These are phyloP conservation scores for Mortierella sp. DNA, from an alignment of 371 early-diverging fungal species.

Conservation along the genomic window DNA sequence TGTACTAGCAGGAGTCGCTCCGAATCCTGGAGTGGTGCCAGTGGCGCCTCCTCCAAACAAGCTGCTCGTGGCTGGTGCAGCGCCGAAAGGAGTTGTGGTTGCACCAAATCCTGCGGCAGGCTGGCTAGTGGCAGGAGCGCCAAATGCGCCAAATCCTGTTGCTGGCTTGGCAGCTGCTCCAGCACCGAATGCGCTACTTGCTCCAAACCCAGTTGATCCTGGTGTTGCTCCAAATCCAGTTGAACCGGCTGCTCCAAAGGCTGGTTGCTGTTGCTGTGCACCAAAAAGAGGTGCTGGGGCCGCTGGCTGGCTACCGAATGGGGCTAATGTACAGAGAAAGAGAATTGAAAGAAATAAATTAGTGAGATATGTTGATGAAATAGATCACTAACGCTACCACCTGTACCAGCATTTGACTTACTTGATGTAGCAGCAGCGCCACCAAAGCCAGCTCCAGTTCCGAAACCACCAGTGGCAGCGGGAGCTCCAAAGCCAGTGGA, in stretches of 20 bases:
- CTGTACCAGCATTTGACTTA: conserved; percentile 33
- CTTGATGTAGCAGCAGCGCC: conserved; percentile 48
- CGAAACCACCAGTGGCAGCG: conserved; percentile 45
- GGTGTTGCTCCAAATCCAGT: conserved; percentile 54
- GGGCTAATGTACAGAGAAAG: conserved; percentile 29
- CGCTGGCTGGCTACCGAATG: conserved; percentile 37
- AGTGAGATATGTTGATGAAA: neutral
- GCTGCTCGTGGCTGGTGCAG: conserved; percentile 40
- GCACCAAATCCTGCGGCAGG: conserved; percentile 60
- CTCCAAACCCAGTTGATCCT: conserved; percentile 51
- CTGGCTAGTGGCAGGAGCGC: conserved; percentile 59
- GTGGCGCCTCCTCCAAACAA: conserved; percentile 69
- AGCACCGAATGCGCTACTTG: conserved; percentile 57
- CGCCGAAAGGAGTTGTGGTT: conserved; percentile 46
- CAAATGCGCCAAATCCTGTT: conserved; percentile 60
- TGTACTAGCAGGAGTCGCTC: conserved; percentile 35
- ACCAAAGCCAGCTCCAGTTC: conserved; percentile 36
- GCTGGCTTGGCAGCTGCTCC: conserved; percentile 56
- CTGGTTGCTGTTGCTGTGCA: conserved; percentile 12
- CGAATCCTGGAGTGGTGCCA: conserved; percentile 58
- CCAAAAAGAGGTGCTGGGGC: conserved; percentile 36
- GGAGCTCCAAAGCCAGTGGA: conserved; percentile 50
- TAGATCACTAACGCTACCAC: conserved; percentile 5
- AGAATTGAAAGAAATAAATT: conserved; percentile 44
- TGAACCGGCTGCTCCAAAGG: conserved; percentile 52